Conservation (phyloP, 106 monocot species). For the Amphibolis antarctica region DNA sequence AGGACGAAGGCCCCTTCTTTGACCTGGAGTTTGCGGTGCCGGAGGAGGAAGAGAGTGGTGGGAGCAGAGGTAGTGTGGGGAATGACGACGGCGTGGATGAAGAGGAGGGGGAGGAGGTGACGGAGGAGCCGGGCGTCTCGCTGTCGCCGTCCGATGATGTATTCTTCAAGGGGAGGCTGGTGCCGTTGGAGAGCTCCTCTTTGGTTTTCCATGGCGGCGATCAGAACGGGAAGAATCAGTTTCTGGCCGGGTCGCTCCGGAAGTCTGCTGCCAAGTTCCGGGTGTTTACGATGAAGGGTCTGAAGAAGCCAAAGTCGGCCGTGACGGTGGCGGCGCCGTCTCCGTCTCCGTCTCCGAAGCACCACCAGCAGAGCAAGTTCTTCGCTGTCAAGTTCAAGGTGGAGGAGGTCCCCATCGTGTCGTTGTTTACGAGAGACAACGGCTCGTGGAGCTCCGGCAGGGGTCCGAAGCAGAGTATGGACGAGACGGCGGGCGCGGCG, state of each 20-base stretch:
- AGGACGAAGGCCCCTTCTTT: conserved; percentile 53
- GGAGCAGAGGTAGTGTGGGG: not conserved
- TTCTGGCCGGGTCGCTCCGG: conserved; percentile 26
- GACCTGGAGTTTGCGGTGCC: conserved; percentile 40
- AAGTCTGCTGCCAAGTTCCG: conserved; percentile 42
- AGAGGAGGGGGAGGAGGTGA: not conserved
- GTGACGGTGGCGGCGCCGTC: not conserved
- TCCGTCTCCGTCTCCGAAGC: not conserved
- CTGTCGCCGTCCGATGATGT: conserved; percentile 23
- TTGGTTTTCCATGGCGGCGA: conserved; percentile 1
- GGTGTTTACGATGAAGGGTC: conserved; percentile 32
- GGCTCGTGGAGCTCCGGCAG: conserved; percentile 19
- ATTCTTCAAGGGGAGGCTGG: conserved; percentile 32
- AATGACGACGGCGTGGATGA: not conserved
- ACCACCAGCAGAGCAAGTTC: conserved; percentile 19
- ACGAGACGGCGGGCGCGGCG: not conserved
- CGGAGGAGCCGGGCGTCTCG: conserved; percentile 2
- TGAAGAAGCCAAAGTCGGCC: conserved; percentile 23
- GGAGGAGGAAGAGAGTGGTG: not conserved
- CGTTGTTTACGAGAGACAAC: conserved; percentile 41
- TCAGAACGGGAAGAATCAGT: conserved; percentile 11
- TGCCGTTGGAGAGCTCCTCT: conserved; percentile 22
- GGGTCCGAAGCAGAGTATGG: conserved; percentile 5
- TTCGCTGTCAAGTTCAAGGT: conserved; percentile 31
- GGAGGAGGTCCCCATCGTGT: conserved; percentile 41